Evolutionary conservation across 257 asterid genomes (phyloP), one percentile per base, ranked within the genome.

Genomic region (Nicotiana obtusifolia): DNA sequence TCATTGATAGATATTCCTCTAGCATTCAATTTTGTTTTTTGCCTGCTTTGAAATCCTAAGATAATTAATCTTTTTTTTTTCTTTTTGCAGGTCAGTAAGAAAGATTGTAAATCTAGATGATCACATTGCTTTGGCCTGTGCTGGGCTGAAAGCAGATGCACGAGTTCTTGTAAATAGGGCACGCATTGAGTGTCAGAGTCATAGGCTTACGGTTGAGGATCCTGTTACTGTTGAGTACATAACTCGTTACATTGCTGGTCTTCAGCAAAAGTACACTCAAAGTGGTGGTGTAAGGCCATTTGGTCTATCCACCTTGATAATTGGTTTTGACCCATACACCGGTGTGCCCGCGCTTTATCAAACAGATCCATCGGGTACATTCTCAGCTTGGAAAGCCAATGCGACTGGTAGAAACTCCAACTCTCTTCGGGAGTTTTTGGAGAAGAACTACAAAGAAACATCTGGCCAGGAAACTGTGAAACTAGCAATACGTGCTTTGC

Each of bases 201-300:
- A 91, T 83, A 91, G 86, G 88, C 98, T 95, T 68, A 95, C 98
- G 0, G 91, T 95, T 24, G 99, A 95, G 87, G 99, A 95, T 84
- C 97, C 99, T 10, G 99, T 90, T 62, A 95, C 99, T 1, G 99
- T 95, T 81, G 99, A 94, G 87, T 95, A 95, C 87, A 94, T 95
- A 81, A 95, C 99, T 80, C 99, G 99, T 17, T 95, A 93, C 78
- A 91, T 95, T 76, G 99, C 99, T 87, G 99, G 99, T 26, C 98
- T 95, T 85, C 99, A 95, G 92, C 99, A 95, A 82, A 95, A 95
- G 89, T 95, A 95, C 89, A 95, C 99, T 5, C 99, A 95, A 86
- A 95, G 99, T 90, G 99, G 99, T 84, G 98, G 99, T 84, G 99
- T 95, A 59, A 91, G 99, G 77, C 99, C 99, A 75, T 95, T 93